Conservation (phyloP, 2,329 filamentous ascomycete genomes). For the Septoria linicola region DNA sequence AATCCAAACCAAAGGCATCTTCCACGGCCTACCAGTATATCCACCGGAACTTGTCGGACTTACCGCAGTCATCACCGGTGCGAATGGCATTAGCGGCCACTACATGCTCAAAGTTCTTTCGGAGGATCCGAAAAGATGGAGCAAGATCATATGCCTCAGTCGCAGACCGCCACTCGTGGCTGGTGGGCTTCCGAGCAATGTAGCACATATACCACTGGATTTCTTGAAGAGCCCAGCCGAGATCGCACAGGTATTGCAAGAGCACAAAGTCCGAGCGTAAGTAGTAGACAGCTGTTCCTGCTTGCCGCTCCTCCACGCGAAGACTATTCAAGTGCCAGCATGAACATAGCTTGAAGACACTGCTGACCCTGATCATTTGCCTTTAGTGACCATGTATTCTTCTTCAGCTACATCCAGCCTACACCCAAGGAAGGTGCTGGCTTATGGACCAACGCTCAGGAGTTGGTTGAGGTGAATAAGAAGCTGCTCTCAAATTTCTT, state of each 20-base stretch:
- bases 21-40: constrained; percentile 52
- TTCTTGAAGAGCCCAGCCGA: constrained; percentile 41
- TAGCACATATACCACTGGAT: constrained; percentile 39
- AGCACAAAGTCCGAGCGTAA: constrained; percentile 34
- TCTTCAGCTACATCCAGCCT: constrained; percentile 56
- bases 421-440: constrained; percentile 46
- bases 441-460: constrained; percentile 53
- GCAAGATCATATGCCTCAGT: constrained; percentile 54
- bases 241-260: constrained; percentile 40
- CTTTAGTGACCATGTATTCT: constrained; percentile 50
- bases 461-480: constrained; percentile 51
- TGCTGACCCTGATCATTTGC: too few species aligned
- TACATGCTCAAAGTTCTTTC: constrained; percentile 52
- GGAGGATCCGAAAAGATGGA: constrained; percentile 51
- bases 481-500: constrained; percentile 53
- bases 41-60: constrained; percentile 43
- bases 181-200: constrained; percentile 31
- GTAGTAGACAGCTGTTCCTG: too few species aligned
- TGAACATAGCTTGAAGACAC: too few species aligned
- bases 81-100: constrained; percentile 55
- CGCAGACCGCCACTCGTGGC: constrained; percentile 44
- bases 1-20: constrained; percentile 45
- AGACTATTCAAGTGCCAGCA: too few species aligned
- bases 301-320: too few species aligned
- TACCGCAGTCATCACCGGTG: constrained; percentile 55